Evolutionary conservation across 2,329 filamentous ascomycete genomes (phyloP), one percentile per base, ranked within the genome.

Genomic region (Paraphoma chrysanthemicola): DNA sequence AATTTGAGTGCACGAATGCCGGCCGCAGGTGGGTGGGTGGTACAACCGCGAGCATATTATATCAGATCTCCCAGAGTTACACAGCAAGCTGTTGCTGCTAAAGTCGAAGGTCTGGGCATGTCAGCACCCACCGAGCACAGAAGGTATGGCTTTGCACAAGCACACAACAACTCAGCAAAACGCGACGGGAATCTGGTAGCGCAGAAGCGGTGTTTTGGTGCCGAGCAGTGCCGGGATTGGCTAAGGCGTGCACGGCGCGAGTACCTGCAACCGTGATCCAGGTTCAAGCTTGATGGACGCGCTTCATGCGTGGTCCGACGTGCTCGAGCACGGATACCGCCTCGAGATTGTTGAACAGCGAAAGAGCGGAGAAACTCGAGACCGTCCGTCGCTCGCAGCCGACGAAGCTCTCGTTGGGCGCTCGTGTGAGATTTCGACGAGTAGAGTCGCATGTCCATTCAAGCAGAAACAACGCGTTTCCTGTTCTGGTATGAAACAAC

Each of bases 231-330:
- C 51, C 59, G 57, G 55, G 48, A 49, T 62, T 58, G 59, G 44
- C 63, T 54, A 56, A 57, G 52, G 57, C 54, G 58, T 54, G 46
- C 60, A 61, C 52, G 58, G 58, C 57, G 65, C 63, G 58, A 53
- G 50, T 51, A 54, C 50, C 52, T 60, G 59, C 56, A 59, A 51
- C 55, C 49, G 51, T 50, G 49, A 45, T 51, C 56, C 60, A 59
- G 60, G 60, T 62, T 60, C 44, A 42, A 57, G 57, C 59, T 51
- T 64, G 47, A 59, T 53, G 53, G 57, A 56, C 50, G 51, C 39
- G 51, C 53, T 57, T 54, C 38, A 60, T 60, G 62, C 60, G 49
- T 51, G 44, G 44, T 43, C 53, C 59, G 38, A 54, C 51, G 56
- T 52, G 8, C 12, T 42, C 16, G n/a, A 17, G 12, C 39, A 17